Conservation (phyloP, 2,329 filamentous ascomycete species). For the Neofusicoccum ribis region DNA sequence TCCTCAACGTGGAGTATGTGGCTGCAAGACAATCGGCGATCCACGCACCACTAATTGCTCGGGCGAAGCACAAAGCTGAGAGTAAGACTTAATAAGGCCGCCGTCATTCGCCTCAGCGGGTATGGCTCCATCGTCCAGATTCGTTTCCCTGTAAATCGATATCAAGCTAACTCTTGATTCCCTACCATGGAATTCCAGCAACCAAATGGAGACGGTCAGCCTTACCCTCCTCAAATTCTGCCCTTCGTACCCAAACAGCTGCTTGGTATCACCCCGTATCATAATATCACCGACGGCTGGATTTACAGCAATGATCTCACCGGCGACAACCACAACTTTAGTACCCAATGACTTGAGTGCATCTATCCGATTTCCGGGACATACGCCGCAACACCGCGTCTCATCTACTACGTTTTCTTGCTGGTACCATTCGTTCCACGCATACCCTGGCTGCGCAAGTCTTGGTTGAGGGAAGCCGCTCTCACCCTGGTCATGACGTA, state of each 20-base stretch:
- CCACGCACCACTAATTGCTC: too few species aligned
- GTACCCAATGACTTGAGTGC: background rate
- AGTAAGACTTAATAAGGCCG: too few species aligned
- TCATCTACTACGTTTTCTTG: background rate
- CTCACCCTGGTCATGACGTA: background rate
- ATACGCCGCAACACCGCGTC: background rate
- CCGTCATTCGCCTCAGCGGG: too few species aligned
- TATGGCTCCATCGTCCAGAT: too few species aligned
- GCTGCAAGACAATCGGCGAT: too few species aligned
- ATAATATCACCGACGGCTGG: background rate
- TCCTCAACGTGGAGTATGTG: too few species aligned
- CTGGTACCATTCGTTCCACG: background rate
- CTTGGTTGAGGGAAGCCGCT: background rate
- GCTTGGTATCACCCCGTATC: background rate
- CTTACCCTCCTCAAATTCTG: background rate
- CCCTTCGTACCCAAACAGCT: background rate
- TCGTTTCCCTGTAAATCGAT: too few species aligned
- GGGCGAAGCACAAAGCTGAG: too few species aligned
- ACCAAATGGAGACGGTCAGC: too few species aligned
- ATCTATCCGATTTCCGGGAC: background rate
- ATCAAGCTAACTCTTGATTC: too few species aligned
- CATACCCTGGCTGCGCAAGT: background rate
- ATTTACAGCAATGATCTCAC: background rate
- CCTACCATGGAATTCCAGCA: too few species aligned
- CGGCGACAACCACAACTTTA: background rate